Evolutionary conservation across 495 filamentous ascomycete genomes (phyloP).

Genomic region (Talaromyces trachyspermus): DNA sequence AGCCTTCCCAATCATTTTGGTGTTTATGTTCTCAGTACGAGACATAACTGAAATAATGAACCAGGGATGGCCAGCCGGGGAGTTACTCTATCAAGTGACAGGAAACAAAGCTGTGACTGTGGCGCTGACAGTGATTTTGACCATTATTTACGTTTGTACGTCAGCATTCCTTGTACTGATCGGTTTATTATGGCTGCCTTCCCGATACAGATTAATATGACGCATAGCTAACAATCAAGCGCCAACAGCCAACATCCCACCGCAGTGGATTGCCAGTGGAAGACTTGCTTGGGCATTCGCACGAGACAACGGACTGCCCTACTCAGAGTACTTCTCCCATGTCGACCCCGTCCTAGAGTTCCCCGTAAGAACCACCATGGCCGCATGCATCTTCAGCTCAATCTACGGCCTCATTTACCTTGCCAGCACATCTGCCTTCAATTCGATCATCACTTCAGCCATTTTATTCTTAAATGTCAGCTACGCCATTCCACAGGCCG

Average conservation of each 20-base stretch:
- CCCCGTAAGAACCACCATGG: slow-evolving; percentile 23
- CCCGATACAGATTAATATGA: neutral
- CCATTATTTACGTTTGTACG: slow-evolving; percentile 16
- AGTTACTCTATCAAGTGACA: slow-evolving; percentile 23
- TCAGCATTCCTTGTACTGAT: neutral
- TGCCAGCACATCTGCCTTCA: slow-evolving; percentile 34
- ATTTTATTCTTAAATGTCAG: slow-evolving; percentile 30
- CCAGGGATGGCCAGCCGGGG: slow-evolving; percentile 16
- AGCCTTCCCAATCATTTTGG: slow-evolving; percentile 24
- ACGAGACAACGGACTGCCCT: slow-evolving; percentile 42
- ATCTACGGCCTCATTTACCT: slow-evolving; percentile 34
- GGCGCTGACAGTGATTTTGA: slow-evolving; percentile 21
- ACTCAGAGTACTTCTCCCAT: slow-evolving; percentile 29
- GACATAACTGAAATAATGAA: slow-evolving; percentile 23
- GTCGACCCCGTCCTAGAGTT: slow-evolving; percentile 16
- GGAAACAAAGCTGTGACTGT: slow-evolving; percentile 19
- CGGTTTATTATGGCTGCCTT: neutral
- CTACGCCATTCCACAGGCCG: slow-evolving; percentile 28
- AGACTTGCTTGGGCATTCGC: slow-evolving; percentile 36
- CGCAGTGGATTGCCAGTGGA: slow-evolving; percentile 1
- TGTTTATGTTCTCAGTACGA: slow-evolving; percentile 23
- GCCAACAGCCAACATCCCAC: neutral
- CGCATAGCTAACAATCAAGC: no score
- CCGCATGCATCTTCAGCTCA: slow-evolving; percentile 18
- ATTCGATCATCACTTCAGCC: slow-evolving; percentile 31